Conservation (phyloP, 352 stramenopile species). For the Globisporangium cylindrosporum region DNA sequence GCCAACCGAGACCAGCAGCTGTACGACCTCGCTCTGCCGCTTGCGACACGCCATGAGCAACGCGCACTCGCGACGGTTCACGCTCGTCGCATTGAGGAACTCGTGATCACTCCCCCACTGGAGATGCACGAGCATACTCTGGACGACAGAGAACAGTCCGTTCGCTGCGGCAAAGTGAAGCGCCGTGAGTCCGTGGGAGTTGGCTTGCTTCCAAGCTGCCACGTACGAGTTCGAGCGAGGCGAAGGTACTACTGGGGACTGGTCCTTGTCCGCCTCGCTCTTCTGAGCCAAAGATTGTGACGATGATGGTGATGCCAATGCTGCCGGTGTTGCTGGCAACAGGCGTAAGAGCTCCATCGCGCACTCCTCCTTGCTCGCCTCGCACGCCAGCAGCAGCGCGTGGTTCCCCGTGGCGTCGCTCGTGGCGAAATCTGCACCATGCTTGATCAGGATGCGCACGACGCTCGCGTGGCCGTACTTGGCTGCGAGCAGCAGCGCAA, state of each 20-base stretch:
- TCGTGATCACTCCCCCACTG: conserved; percentile 25
- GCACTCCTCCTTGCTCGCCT: conserved; percentile 47
- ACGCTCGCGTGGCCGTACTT: conserved; percentile 90
- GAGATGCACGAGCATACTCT: conserved; percentile 35
- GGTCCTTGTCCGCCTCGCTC: conserved; percentile 5
- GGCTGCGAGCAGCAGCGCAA: conserved; percentile 87
- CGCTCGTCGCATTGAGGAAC: conserved; percentile 48
- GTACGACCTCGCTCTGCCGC: conserved; percentile 39
- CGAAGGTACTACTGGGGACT: conserved; percentile 2
- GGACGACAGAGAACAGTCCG: conserved; percentile 31
- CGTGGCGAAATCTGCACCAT: conserved; percentile 30
- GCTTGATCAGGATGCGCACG: conserved; percentile 68
- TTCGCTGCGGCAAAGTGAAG: conserved; percentile 59
- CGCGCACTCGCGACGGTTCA: conserved; percentile 47
- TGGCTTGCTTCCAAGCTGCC: conserved; percentile 38
- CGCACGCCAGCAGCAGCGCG: conserved; percentile 55
- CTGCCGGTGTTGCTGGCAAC: conserved; percentile 6
- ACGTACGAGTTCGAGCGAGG: conserved; percentile 10
- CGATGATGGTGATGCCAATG: neutral
- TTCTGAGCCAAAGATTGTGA: neutral
- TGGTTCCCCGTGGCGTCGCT: conserved; percentile 46
- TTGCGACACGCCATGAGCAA: conserved; percentile 68
- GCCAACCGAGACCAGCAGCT: conserved; percentile 37
- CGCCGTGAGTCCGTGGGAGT: conserved; percentile 54
- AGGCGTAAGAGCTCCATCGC: conserved; percentile 39